These are phyloP conservation scores for Ophiobolus disseminans DNA, from an alignment of 2,329 filamentous ascomycete genomes.

Conservation along the genomic window DNA sequence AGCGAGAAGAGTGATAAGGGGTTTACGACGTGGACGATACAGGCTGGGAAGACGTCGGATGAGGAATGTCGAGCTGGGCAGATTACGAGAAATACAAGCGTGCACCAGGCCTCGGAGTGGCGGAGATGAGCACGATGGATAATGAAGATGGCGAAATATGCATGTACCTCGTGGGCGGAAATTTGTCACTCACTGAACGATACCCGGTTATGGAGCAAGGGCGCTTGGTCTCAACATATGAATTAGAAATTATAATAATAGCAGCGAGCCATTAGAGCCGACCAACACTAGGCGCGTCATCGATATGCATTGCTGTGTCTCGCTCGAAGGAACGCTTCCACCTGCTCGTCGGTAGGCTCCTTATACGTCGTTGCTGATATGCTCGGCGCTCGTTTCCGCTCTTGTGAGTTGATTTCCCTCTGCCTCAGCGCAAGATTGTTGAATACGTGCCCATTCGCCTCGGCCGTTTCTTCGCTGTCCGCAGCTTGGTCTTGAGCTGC, in stretches of 20 bases:
- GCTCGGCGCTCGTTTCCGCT: background rate
- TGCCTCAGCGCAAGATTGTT: background rate
- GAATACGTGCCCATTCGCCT: background rate
- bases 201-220: slow-evolving; percentile 5
- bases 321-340: slow-evolving; percentile 29
- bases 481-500: no score
- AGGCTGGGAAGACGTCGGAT: slow-evolving; percentile 35
- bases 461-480: no score
- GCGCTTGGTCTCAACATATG: background rate
- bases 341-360: slow-evolving; percentile 21
- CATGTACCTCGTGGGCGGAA: background rate
- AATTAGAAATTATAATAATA: background rate
- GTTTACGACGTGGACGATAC: slow-evolving; percentile 39
- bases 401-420: background rate
- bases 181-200: slow-evolving; percentile 5
- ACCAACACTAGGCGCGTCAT: background rate
- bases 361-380: background rate
- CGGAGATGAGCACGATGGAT: background rate
- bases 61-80: slow-evolving; percentile 29
- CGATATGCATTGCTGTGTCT: slow-evolving; percentile 21
- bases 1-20: slow-evolving; percentile 31
- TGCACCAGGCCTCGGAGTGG: slow-evolving; percentile 28
- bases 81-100: slow-evolving; percentile 38
- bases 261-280: background rate
- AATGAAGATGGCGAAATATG: background rate